These are phyloP conservation scores for Heterobasidion irregulare DNA, from an alignment of 1,284 basidiomycete species.

Conservation along the genomic window DNA sequence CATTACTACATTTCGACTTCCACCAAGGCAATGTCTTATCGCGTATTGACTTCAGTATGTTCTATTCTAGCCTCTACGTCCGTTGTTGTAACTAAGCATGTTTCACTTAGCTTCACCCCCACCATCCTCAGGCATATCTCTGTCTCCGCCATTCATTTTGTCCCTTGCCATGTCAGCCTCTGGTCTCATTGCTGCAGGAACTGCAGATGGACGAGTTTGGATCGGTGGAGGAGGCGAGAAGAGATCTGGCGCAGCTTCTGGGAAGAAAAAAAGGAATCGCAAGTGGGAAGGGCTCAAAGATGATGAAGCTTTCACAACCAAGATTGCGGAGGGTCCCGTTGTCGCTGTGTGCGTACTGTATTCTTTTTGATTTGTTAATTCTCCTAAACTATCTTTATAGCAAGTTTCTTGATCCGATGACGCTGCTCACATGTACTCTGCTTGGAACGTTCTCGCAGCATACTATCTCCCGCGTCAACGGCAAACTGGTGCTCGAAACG, in stretches of 20 bases:
- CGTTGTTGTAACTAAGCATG: neutral
- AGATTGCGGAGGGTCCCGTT: slow-evolving; percentile 62
- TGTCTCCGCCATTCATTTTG: slow-evolving; percentile 69
- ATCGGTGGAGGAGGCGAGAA: slow-evolving; percentile 64
- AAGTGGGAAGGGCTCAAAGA: slow-evolving; percentile 66
- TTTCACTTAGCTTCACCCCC: slow-evolving; percentile 27
- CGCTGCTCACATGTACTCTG: slow-evolving; percentile 47
- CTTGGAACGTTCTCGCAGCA: slow-evolving; percentile 47
- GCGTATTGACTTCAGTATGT: slow-evolving; percentile 48
- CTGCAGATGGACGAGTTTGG: slow-evolving; percentile 67
- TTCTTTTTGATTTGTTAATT: slow-evolving; percentile 2
- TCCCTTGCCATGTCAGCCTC: slow-evolving; percentile 45
- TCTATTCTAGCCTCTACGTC: neutral
- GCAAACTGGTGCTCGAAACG: slow-evolving; percentile 25
- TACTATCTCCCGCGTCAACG: slow-evolving; percentile 25
- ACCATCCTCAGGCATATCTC: slow-evolving; percentile 36
- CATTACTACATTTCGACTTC: slow-evolving; percentile 61
- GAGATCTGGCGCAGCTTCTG: slow-evolving; percentile 18
- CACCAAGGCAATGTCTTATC: slow-evolving; percentile 49
- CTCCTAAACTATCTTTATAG: slow-evolving; percentile 23
- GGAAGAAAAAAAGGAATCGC: slow-evolving; percentile 48
- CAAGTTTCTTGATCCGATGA: slow-evolving; percentile 36
- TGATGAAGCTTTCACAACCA: slow-evolving; percentile 34
- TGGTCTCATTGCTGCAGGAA: slow-evolving; percentile 59
- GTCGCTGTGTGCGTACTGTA: slow-evolving; percentile 47